Conservation (phyloP, 345 rosid genomes). For the Eucalyptus sp. region DNA sequence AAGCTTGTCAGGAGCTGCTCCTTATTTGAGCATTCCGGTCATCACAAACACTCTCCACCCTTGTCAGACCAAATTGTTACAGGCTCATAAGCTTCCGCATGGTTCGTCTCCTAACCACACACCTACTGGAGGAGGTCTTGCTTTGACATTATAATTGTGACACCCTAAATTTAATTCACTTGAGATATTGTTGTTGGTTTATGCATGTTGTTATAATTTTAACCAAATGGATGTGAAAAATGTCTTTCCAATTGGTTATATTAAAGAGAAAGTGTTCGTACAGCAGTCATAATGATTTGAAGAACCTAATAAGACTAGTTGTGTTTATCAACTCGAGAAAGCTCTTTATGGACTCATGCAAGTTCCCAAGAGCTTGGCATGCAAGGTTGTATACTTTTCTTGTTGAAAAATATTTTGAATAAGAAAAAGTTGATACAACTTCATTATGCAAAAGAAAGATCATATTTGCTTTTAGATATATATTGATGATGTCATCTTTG, state of each 20-base stretch:
- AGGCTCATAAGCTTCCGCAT: too few species aligned
- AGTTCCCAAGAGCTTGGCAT: not conserved
- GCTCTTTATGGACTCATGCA: not conserved
- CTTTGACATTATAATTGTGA: too few species aligned
- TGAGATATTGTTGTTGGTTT: not conserved
- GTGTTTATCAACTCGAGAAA: not conserved
- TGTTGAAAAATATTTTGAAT: not conserved
- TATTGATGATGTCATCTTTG: not conserved
- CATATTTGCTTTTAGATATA: not conserved
- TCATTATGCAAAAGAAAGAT: not conserved
- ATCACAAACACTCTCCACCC: too few species aligned
- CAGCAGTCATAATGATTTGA: not conserved
- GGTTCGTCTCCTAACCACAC: too few species aligned
- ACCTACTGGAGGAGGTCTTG: too few species aligned
- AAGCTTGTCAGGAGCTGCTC: too few species aligned
- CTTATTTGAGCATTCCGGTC: too few species aligned
- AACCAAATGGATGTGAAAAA: not conserved
- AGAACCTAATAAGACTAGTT: not conserved
- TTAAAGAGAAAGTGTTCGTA: not conserved
- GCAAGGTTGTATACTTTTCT: not conserved
- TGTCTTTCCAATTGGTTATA: not conserved
- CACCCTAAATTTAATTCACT: too few species aligned
- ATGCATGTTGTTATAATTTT: not conserved
- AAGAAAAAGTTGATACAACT: not conserved
- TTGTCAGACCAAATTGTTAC: accelerated